Base-by-base conservation (phyloP, 2,329 filamentous ascomycete species). In the Pseudovirgaria hyperparasitica region DNA sequence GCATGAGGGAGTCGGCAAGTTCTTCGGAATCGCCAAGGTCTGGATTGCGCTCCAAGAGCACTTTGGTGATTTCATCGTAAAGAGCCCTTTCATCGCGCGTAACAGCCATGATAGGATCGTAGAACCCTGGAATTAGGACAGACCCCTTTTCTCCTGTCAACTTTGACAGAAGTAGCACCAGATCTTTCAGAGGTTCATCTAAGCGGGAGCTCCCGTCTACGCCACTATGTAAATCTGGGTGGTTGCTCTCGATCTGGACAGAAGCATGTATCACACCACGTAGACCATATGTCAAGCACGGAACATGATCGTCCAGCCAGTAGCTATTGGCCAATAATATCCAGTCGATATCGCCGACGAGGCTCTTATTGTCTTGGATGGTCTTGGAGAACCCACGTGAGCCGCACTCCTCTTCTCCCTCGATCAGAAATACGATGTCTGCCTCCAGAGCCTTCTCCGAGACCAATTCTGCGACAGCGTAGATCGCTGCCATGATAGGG, bases 321-420 rank as follows among this genome's bases (percentile, higher is more conserved):
- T 98, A 98, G 55, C 86, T 94, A 61, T 98, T 98, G 13, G 90
- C 87, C 19, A 98, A 63, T 17, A 98, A 61, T 29, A 98, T 90
- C 63, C 90, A 96, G 54, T 98, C 87, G 2, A 98, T 75, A 7
- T 82, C 66, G 2, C 90, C 90, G 40, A 98, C 93, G 14, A 82
- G 66, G 9, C 76, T 66, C 52, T 92, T 92, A 54, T 90, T 74
- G 36, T 72, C 69, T 39, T 68, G 71, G 10, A 98, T 76, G 0
- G 82, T 81, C 40, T 87, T 73, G 37, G 82, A 76, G 46, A 98
- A 96, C 0, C 90, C 87, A 16, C 85, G 70, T 2, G 86, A 94
- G 1, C 90, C 90, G 23, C 80, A 86, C 51, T 98, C 90, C 55
- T 98, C 90, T 50, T 98, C 90, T 9, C 90, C 90, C 48, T 98